Evolutionary conservation across 176 grass and related monocot genomes (phyloP).

Genomic region (Typha latifolia): DNA sequence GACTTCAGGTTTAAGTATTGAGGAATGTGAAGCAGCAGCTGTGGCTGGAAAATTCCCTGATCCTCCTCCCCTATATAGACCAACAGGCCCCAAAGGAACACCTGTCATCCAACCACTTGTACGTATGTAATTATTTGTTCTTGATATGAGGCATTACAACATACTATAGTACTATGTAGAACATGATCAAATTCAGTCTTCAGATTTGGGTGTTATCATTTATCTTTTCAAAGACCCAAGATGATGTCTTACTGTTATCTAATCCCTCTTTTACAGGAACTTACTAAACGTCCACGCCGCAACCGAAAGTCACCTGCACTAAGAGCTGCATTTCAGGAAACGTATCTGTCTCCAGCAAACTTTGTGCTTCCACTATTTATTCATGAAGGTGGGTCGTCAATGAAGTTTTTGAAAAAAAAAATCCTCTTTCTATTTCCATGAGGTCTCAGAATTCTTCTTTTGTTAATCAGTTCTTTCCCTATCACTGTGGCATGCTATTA

Average conservation of each 20-base stretch:
- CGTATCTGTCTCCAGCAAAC: conserved; percentile 59
- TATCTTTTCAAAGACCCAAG: neutral
- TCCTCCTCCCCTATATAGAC: conserved; percentile 37
- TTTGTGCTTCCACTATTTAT: conserved; percentile 89
- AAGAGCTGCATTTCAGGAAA: conserved; percentile 84
- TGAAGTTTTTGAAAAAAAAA: too few relatives aligned
- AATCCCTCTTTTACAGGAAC: conserved; percentile 24
- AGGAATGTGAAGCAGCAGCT: conserved; percentile 91
- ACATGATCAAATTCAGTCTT: neutral
- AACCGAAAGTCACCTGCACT: conserved; percentile 67
- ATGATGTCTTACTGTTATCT: neutral
- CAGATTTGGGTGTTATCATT: neutral
- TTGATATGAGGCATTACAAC: neutral
- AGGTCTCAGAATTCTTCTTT: conserved; percentile 1
- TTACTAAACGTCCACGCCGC: conserved; percentile 74
- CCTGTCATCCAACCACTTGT: conserved; percentile 73
- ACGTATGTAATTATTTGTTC: conserved; percentile 9
- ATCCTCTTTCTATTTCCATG: neutral
- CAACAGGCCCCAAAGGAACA: conserved; percentile 63
- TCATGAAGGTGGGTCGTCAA: conserved; percentile 64
- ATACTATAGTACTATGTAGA: neutral
- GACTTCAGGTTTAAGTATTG: conserved; percentile 59
- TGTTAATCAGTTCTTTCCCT: neutral
- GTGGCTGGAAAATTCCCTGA: conserved; percentile 65
- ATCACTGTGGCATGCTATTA: neutral